phyloP scores from a whole-genome alignment of 1,139 yeast genomes.

The Lodderomyces theae region DNA sequence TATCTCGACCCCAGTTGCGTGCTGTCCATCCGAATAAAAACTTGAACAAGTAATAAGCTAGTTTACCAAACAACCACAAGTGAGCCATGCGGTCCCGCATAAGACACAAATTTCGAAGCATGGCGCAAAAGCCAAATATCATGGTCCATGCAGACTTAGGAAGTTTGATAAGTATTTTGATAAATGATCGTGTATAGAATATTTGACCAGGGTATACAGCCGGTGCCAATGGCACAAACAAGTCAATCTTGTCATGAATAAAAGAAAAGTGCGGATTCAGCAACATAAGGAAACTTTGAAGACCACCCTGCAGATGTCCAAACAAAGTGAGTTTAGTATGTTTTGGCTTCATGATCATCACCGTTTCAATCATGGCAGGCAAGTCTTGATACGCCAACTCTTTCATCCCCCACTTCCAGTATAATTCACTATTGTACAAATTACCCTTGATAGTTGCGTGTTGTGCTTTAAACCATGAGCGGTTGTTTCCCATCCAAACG shows the following conservation, averaged over 20 bases:
- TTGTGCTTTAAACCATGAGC: conserved; percentile 77
- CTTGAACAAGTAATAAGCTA: conserved; percentile 77
- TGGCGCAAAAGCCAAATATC: conserved; percentile 61
- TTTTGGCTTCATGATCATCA: conserved; percentile 42
- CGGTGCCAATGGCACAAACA: conserved; percentile 80
- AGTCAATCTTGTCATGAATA: conserved; percentile 51
- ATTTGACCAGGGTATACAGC: conserved; percentile 85
- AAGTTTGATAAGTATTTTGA: conserved; percentile 52
- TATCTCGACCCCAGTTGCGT: conserved; percentile 62
- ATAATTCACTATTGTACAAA: conserved; percentile 47
- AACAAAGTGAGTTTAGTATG: conserved; percentile 56
- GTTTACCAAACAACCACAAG: conserved; percentile 51
- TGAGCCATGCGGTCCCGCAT: conserved; percentile 46
- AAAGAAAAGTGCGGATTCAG: conserved; percentile 31
- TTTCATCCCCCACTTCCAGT: conserved; percentile 84
- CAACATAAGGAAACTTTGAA: conserved; percentile 69
- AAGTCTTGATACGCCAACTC: conserved; percentile 79
- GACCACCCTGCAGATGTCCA: conserved; percentile 93
- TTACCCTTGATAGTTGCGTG: conserved; percentile 44
- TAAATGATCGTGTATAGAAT: conserved; percentile 54
- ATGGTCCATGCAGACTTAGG: conserved; percentile 36
- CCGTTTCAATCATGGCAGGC: conserved; percentile 65
- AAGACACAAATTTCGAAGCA: conserved; percentile 57
- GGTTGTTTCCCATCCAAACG: conserved; percentile 91
- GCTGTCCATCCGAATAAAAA: conserved; percentile 87